phyloP scores from a whole-genome alignment of 768 basidiomycete genomes.

The Lactarius deliciosus region DNA sequence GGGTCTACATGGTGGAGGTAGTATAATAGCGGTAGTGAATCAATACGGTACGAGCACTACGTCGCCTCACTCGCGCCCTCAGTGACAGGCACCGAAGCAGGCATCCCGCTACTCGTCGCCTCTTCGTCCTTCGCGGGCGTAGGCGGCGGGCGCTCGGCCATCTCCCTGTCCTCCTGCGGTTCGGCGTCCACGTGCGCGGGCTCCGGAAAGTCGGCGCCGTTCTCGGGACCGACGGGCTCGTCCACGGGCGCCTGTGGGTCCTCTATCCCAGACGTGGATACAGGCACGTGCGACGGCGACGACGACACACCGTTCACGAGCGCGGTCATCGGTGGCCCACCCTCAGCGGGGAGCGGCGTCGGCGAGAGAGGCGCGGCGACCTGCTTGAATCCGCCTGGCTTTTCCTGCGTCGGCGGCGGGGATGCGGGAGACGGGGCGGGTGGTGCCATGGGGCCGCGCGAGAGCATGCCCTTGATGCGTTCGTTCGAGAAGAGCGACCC shows the following conservation, averaged over 20 bases:
- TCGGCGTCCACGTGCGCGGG: not conserved
- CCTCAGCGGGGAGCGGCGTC: conserved; percentile 10
- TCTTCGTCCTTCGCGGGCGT: conserved; percentile 16
- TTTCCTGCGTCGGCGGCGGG: conserved; percentile 5
- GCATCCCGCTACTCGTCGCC: not conserved
- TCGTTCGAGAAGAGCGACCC: conserved; percentile 35
- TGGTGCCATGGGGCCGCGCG: conserved; percentile 21
- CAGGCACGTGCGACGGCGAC: not conserved
- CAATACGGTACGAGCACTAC: not conserved
- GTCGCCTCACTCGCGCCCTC: conserved; percentile 9
- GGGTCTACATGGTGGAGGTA: not conserved
- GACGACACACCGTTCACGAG: conserved; percentile 7
- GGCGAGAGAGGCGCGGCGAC: conserved; percentile 29
- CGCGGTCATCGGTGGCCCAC: conserved; percentile 3
- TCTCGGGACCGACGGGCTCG: not conserved
- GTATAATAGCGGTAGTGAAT: not conserved
- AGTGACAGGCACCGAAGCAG: not conserved
- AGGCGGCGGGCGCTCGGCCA: not conserved
- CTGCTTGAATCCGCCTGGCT: conserved; percentile 34
- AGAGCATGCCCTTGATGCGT: conserved; percentile 42
- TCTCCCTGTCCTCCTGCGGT: not conserved
- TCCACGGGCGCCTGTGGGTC: not conserved
- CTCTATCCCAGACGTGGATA: not conserved
- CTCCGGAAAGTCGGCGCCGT: not conserved
- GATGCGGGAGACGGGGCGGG: not conserved